phyloP scores from a whole-genome alignment of 2,329 filamentous ascomycete species.

The Plectosphaerella cucumerina region DNA sequence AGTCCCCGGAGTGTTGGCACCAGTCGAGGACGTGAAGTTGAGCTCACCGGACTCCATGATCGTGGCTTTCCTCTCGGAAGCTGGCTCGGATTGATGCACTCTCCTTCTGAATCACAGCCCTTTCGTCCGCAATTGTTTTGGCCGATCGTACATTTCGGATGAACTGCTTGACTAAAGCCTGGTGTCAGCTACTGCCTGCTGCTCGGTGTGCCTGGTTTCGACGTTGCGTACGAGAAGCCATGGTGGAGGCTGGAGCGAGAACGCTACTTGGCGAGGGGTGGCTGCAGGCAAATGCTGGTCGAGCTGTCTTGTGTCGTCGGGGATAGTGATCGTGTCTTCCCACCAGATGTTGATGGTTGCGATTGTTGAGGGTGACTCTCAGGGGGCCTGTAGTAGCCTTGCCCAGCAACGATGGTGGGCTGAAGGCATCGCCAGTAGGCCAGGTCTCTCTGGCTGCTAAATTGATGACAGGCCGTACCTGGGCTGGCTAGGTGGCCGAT shows the following conservation, averaged over 20 bases:
- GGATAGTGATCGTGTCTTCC: too few relatives aligned
- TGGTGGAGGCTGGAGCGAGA: constrained; percentile 19
- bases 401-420: constrained; percentile 1
- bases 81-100: constrained; percentile 96
- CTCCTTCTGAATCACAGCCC: constrained; percentile 97
- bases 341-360: too few relatives aligned
- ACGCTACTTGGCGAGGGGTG: background rate
- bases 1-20: background rate
- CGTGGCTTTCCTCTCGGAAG: constrained; percentile 93
- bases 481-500: background rate
- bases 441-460: background rate
- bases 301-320: too few relatives aligned
- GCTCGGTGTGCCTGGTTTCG: background rate
- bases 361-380: too few relatives aligned
- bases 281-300: too few relatives aligned
- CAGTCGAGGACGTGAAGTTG: constrained; percentile 8
- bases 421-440: constrained; percentile 1
- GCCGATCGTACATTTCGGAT: constrained; percentile 98
- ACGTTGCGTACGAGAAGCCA: constrained; percentile 32
- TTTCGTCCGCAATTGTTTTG: constrained; percentile 98
- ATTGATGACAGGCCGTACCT: constrained; percentile 2
- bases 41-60: constrained; percentile 80
- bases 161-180: constrained; percentile 86
- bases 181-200: constrained; percentile 4
- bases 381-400: background rate